Evolutionary conservation across 176 grass and related monocot species (phyloP), one percentile per base, ranked within the genome.

Genomic region (Thalia dealbata): DNA sequence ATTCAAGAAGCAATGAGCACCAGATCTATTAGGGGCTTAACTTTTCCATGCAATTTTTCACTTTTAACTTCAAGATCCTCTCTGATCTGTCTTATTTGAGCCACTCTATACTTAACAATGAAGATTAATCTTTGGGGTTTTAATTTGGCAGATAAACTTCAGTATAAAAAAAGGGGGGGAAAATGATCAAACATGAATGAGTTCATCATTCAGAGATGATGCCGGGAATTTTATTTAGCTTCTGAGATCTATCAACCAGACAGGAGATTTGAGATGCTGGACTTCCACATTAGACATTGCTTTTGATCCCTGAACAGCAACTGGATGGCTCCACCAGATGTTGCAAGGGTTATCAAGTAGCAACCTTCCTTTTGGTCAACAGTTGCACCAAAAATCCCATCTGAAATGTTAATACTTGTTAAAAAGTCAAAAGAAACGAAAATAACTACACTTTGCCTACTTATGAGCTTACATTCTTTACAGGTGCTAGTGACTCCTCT

Each of bases 271-370:
- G 52, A 73, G 67, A 89, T 82, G 79, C 78, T 84, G 60, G 77
- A 78, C 14, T 80, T 89, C 84, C 91, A 89, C 18, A 82, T 10
- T 32, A 42, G 75, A 77, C 81, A 82, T 58, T 79, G 71, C 61
- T 83, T 67, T 78, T 76, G 48, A 9, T 83, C 91, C 72, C 87
- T 54, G 76, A 90, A 90, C 54, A 83, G 46, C 59, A 88, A 71
- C 52, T 81, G 80, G 73, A 91, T 79, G 35, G 61, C 76, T 80
- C 84, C 88, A 44, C 76, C 72, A 43, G 77, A 72, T 29, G 84
- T 90, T 46, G 12, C 56, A 29, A 85, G 74, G 50, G 64, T 85
- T 46, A 92, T 70, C 75, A 67, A 60, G 55, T 61, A 32, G 64
- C 77, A 80, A 25, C 59, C 62, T 45, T 72, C 70, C 58, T 73